Percentiles rank a stretch among this genome's conserved stretches.
phyloP scores from a whole-genome alignment of 306 rosid genomes.

The Cucumis melo region DNA sequence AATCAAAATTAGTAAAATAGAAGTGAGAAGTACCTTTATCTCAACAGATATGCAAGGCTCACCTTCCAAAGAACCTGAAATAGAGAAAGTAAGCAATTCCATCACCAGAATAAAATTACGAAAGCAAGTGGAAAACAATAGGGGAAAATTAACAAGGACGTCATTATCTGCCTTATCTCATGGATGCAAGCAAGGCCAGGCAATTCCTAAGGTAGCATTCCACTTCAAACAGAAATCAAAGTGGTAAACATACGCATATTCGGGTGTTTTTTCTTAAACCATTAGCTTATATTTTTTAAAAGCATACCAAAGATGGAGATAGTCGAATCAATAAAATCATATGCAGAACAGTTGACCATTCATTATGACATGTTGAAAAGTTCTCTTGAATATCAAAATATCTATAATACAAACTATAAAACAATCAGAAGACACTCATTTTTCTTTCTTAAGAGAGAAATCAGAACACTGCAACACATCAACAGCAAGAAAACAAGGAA shows the following conservation, averaged over 20 bases:
- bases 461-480: neutral
- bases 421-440: neutral
- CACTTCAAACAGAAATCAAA: neutral
- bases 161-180: neutral
- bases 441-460: neutral
- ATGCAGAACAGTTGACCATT: neutral
- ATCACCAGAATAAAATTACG: neutral
- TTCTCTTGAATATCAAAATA: neutral
- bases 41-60: conserved; percentile 65
- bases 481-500: neutral
- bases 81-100: neutral
- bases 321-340: neutral
- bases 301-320: neutral
- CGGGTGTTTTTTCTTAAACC: neutral
- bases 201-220: neutral
- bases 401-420: neutral
- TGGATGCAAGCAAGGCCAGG: neutral
- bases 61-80: conserved; percentile 44
- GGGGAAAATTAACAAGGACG: neutral
- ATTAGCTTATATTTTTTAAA: neutral
- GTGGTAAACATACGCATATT: neutral
- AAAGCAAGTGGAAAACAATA: neutral
- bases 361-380: neutral
- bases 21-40: conserved; percentile 51
- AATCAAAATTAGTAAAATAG: neutral